Conservation (phyloP, 441 rosid genomes). For the Biscutella laevigata region DNA sequence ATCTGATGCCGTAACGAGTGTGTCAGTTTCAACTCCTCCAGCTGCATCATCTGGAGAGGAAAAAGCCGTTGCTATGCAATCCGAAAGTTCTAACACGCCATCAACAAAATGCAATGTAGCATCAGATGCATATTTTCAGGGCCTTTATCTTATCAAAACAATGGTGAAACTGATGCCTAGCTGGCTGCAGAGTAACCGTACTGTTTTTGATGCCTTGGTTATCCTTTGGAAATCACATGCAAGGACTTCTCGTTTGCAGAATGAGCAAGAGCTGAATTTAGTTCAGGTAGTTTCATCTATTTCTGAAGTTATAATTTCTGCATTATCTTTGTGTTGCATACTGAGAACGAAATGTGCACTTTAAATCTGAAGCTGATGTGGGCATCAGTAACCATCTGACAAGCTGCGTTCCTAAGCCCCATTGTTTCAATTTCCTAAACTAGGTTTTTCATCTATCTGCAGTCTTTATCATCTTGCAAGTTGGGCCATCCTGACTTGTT, state of each 20-base stretch:
- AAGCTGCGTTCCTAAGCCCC: too few species aligned
- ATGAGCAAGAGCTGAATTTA: conserved; percentile 89
- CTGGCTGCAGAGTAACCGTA: conserved; percentile 84
- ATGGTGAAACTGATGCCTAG: conserved; percentile 82
- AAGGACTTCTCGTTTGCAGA: conserved; percentile 77
- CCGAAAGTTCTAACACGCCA: conserved; percentile 41
- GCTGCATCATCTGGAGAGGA: conserved; percentile 57
- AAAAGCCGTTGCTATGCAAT: conserved; percentile 35
- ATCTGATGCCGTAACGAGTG: conserved; percentile 39
- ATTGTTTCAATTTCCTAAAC: not conserved
- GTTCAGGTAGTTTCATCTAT: conserved; percentile 63
- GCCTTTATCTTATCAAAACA: conserved; percentile 84
- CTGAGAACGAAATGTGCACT: conserved; percentile 6
- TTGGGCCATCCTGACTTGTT: conserved; percentile 11
- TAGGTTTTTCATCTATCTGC: not conserved
- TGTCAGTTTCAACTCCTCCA: conserved; percentile 51
- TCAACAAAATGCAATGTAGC: conserved; percentile 35
- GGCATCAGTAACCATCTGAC: not conserved
- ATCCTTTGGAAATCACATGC: conserved; percentile 90
- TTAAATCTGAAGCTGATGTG: conserved; percentile 9
- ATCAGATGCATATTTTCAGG: conserved; percentile 84
- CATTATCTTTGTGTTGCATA: conserved; percentile 11
- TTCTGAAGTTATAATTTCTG: conserved; percentile 5
- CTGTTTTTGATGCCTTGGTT: conserved; percentile 77
- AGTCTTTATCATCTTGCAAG: conserved; percentile 1